A percentile compares a stretch with the other conserved stretches of the same genome.
Evolutionary conservation across 176 grass and related monocot genomes (phyloP).

Genomic region (Triticum urartu): DNA sequence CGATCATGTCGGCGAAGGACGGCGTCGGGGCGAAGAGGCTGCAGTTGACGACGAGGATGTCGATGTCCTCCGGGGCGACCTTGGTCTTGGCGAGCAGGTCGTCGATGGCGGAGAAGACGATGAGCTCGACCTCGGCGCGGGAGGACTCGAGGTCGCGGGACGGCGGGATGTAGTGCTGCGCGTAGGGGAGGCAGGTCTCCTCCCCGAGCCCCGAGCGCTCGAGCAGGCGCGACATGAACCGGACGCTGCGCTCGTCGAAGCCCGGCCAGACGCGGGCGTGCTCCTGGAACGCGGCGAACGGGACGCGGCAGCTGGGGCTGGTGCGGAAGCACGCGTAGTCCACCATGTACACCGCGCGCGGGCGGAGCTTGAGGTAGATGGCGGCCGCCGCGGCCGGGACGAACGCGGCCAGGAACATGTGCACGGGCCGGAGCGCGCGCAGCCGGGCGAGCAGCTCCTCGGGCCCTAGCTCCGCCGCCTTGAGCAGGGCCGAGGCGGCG

Average conservation of each 20-base stretch:
- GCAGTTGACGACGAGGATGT: slow-evolving; percentile 62
- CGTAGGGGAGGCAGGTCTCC: slow-evolving; percentile 68
- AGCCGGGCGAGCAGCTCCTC: slow-evolving; percentile 15
- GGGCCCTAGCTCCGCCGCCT: slow-evolving; percentile 23
- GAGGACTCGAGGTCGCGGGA: slow-evolving; percentile 48
- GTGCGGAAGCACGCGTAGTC: slow-evolving; percentile 78
- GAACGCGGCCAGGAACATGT: slow-evolving; percentile 40
- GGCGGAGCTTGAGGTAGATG: slow-evolving; percentile 50
- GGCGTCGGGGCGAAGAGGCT: slow-evolving; percentile 64
- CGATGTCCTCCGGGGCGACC: slow-evolving; percentile 35
- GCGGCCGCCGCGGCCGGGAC: neutral
- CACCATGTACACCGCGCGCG: slow-evolving; percentile 61
- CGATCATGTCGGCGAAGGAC: slow-evolving; percentile 58
- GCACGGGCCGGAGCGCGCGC: slow-evolving; percentile 25
- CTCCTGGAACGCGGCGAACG: slow-evolving; percentile 69
- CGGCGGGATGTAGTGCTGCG: slow-evolving; percentile 80
- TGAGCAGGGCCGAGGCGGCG: slow-evolving; percentile 4
- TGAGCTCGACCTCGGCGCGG: slow-evolving; percentile 55
- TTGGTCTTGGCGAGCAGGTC: slow-evolving; percentile 59
- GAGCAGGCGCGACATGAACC: slow-evolving; percentile 63
- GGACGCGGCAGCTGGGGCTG: slow-evolving; percentile 54
- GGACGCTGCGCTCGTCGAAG: slow-evolving; percentile 68
- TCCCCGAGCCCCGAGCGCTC: slow-evolving; percentile 72
- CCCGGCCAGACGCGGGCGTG: slow-evolving; percentile 61
- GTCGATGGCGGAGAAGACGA: slow-evolving; percentile 75